Evolutionary conservation across 1,284 basidiomycete species (phyloP).

Genomic region (Leccinum huronense): DNA sequence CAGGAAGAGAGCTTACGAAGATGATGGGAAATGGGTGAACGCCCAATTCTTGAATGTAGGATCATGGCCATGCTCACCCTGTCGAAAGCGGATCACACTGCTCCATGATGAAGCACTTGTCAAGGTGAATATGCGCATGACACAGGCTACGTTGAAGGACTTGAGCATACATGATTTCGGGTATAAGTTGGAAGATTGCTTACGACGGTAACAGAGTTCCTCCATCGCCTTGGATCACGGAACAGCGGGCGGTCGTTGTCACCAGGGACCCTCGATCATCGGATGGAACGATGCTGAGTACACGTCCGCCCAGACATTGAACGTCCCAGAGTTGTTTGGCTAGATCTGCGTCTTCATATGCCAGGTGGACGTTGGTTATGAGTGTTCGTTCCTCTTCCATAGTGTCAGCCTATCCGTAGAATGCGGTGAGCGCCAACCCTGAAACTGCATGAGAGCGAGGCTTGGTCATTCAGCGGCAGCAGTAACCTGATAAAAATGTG

Average conservation of each 20-base stretch:
- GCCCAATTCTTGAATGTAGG: neutral
- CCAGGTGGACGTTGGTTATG: slow-evolving; percentile 21
- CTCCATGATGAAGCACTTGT: slow-evolving; percentile 65
- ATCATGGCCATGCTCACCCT: slow-evolving; percentile 41
- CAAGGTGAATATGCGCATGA: slow-evolving; percentile 64
- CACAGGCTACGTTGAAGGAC: slow-evolving; percentile 43
- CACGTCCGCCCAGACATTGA: slow-evolving; percentile 21
- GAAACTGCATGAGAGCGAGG: neutral
- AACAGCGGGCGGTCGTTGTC: neutral
- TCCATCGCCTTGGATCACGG: slow-evolving; percentile 43
- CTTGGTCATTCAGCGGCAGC: neutral
- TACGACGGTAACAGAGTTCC: slow-evolving; percentile 54
- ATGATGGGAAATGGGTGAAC: neutral
- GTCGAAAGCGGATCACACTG: slow-evolving; percentile 48
- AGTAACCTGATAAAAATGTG: neutral
- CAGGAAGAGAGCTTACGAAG: slow-evolving; percentile 48
- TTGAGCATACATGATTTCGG: slow-evolving; percentile 8
- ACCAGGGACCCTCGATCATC: slow-evolving; percentile 1
- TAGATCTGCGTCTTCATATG: slow-evolving; percentile 19
- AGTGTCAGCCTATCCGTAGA: neutral
- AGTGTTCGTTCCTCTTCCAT: slow-evolving; percentile 10
- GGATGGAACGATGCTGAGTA: slow-evolving; percentile 19
- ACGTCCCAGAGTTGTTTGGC: slow-evolving; percentile 22
- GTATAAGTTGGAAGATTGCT: slow-evolving; percentile 24
- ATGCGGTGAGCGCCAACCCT: neutral